Conservation (phyloP, 129 eudicot genomes). For the Artemisia annua region DNA sequence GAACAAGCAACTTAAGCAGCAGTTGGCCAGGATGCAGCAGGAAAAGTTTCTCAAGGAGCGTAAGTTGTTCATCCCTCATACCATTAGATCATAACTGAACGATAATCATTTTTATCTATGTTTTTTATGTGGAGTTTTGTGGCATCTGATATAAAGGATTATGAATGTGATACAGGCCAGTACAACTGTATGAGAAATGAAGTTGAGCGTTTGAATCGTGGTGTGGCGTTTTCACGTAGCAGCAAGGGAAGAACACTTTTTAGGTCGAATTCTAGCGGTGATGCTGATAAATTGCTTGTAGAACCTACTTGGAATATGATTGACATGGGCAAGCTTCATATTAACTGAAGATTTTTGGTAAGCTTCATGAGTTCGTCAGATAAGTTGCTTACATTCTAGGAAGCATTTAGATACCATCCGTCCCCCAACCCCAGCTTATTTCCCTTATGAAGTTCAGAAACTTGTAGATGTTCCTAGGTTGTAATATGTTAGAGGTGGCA, state of each 20-base stretch:
- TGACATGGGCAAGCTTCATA: constrained; percentile 64
- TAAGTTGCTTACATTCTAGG: constrained; percentile 26
- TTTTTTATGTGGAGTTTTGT: background rate
- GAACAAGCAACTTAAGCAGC: constrained; percentile 68
- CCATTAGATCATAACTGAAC: background rate
- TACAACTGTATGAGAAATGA: constrained; percentile 56
- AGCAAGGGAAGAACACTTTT: constrained; percentile 29
- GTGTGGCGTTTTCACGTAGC: constrained; percentile 27
- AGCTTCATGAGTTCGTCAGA: constrained; percentile 21
- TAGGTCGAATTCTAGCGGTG: constrained; percentile 44
- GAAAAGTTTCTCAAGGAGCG: constrained; percentile 64
- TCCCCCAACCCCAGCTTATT: background rate
- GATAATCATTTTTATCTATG: background rate
- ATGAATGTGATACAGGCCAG: constrained; percentile 42
- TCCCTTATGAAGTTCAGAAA: too few relatives aligned
- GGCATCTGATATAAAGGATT: background rate
- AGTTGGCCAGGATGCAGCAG: constrained; percentile 55
- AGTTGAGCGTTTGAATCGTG: constrained; percentile 51
- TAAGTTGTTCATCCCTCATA: constrained; percentile 26
- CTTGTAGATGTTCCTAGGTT: too few relatives aligned
- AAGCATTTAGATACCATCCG: constrained; percentile 13
- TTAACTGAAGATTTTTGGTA: constrained; percentile 40
- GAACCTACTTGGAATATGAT: constrained; percentile 54
- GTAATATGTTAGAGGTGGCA: too few relatives aligned
- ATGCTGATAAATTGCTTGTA: constrained; percentile 30